Conservation (phyloP, 2,329 filamentous ascomycete species). For the Neurospora crassa region DNA sequence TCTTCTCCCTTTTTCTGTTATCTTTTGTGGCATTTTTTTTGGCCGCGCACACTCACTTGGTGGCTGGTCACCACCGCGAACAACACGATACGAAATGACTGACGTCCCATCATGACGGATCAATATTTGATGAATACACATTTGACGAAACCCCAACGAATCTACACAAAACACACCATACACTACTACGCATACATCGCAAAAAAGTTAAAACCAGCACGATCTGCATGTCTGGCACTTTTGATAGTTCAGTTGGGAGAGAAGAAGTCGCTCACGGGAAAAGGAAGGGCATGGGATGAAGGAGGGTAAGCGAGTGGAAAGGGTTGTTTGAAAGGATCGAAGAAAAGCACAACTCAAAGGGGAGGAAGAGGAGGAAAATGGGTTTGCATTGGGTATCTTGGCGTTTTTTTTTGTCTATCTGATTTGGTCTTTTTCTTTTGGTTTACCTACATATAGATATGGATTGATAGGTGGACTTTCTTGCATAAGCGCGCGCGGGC, state of each 20-base stretch:
- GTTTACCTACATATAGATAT: not conserved
- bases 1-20: not conserved
- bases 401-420: not conserved
- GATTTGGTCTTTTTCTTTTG: not conserved
- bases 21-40: not conserved
- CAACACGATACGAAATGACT: not conserved
- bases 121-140: conserved; percentile 17
- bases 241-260: not conserved
- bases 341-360: not conserved
- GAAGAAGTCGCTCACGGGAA: not conserved
- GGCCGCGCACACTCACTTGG: not conserved
- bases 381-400: not conserved
- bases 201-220: not conserved
- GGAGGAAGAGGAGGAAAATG: not conserved
- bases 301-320: not conserved
- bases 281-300: not conserved
- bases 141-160: conserved; percentile 19
- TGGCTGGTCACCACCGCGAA: not conserved
- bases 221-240: not conserved
- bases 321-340: not conserved
- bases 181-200: not conserved
- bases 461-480: not conserved
- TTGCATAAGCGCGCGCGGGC: not conserved
- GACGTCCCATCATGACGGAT: not conserved
- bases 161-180: not conserved